phyloP scores from a whole-genome alignment of 306 rosid genomes.

The Begonia masoniana region DNA sequence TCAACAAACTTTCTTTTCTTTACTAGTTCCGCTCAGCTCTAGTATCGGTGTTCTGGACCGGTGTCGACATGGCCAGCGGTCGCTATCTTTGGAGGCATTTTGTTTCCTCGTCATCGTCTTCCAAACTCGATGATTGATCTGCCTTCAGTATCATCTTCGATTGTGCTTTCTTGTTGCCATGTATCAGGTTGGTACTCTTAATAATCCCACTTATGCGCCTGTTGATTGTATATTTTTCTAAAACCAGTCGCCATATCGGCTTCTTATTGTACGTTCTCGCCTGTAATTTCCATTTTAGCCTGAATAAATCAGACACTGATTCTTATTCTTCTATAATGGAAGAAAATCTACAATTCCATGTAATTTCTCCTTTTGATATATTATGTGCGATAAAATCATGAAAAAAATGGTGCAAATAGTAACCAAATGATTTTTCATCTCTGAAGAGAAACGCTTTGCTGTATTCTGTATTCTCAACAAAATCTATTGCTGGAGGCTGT shows the following conservation, averaged over 20 bases:
- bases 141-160: background rate
- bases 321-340: background rate
- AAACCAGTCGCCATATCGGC: background rate
- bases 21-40: conserved; percentile 43
- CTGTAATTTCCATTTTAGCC: background rate
- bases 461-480: too few relatives aligned
- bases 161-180: background rate
- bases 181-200: background rate
- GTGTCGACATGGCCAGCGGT: conserved; percentile 90
- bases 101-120: conserved; percentile 30
- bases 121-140: conserved; percentile 37
- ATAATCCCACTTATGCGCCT: background rate
- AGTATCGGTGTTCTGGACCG: conserved; percentile 72
- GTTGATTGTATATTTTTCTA: background rate
- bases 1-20: conserved; percentile 2
- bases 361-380: too few relatives aligned
- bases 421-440: too few relatives aligned
- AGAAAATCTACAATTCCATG: background rate
- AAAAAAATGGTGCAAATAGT: too few relatives aligned
- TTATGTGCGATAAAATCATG: too few relatives aligned
- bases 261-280: background rate
- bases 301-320: background rate
- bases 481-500: too few relatives aligned
- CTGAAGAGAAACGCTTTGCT: too few relatives aligned
- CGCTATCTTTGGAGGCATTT: conserved; percentile 87